These are phyloP conservation scores for Tolypocladium nubicola DNA, from an alignment of 2,329 filamentous ascomycete genomes.

Conservation along the genomic window DNA sequence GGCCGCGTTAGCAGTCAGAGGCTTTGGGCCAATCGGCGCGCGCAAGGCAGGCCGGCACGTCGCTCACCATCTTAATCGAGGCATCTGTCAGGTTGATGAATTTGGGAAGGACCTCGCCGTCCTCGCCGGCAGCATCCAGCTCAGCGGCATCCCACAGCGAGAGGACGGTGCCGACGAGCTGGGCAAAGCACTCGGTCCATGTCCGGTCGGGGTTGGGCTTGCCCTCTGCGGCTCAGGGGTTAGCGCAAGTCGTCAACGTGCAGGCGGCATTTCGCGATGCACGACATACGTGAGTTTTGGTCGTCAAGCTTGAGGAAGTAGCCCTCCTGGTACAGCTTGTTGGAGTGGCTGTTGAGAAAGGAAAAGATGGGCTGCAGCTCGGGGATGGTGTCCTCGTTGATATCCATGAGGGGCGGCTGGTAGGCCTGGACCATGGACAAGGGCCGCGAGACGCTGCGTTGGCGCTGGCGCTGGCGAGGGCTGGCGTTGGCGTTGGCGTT, in stretches of 20 bases:
- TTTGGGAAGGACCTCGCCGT: constrained; percentile 76
- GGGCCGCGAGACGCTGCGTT: constrained; percentile 53
- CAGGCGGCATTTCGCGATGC: neutral
- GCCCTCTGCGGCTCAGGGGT: constrained; percentile 49
- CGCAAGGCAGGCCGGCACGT: neutral
- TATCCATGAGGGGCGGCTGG: constrained; percentile 76
- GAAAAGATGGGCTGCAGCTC: constrained; percentile 92
- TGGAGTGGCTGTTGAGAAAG: constrained; percentile 87
- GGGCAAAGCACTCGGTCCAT: constrained; percentile 96
- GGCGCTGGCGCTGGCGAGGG: constrained; percentile 24
- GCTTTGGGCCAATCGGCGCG: neutral
- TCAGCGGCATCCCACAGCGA: constrained; percentile 94
- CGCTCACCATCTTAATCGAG: constrained; percentile 86
- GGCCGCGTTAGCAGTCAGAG: neutral
- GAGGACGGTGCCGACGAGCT: constrained; percentile 87
- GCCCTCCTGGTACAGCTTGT: constrained; percentile 95
- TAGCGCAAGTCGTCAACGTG: neutral
- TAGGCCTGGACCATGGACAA: constrained; percentile 81
- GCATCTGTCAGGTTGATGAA: constrained; percentile 98
- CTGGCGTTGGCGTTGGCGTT: neutral
- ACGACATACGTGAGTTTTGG: constrained; percentile 70
- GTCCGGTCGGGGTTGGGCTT: constrained; percentile 74
- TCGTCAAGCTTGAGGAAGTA: constrained; percentile 97
- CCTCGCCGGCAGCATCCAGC: constrained; percentile 74
- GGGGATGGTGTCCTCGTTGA: constrained; percentile 74